Conservation (phyloP, 2,329 filamentous ascomycete species). For the Aschersonia sp. region DNA sequence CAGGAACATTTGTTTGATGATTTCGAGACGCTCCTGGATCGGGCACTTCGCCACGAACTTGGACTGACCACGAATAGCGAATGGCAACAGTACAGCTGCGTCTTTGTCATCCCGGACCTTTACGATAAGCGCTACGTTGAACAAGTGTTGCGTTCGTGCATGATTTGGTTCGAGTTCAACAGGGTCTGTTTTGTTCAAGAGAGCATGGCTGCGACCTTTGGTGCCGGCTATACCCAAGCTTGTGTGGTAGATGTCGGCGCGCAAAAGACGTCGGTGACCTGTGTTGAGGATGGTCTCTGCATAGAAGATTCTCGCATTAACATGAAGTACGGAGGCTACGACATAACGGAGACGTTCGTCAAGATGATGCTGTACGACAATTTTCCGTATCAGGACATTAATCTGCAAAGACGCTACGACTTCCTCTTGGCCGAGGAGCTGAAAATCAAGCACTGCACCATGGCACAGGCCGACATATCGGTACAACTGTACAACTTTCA, state of each 20-base stretch:
- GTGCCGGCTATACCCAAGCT: slow-evolving; percentile 82
- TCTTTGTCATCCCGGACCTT: slow-evolving; percentile 92
- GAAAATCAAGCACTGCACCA: slow-evolving; percentile 83
- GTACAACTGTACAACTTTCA: slow-evolving; percentile 86
- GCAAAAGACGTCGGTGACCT: slow-evolving; percentile 94
- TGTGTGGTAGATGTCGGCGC: slow-evolving; percentile 95
- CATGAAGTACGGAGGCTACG: slow-evolving; percentile 81
- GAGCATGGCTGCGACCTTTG: slow-evolving; percentile 86
- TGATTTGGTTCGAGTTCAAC: slow-evolving; percentile 81
- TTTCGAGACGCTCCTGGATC: slow-evolving; percentile 74
- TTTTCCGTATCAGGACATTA: slow-evolving; percentile 92
- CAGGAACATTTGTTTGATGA: slow-evolving; percentile 75
- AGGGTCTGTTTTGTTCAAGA: slow-evolving; percentile 92
- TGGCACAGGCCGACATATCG: slow-evolving; percentile 79
- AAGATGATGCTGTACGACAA: slow-evolving; percentile 98
- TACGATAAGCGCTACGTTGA: slow-evolving; percentile 93
- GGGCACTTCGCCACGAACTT: slow-evolving; percentile 74
- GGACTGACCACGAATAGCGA: slow-evolving; percentile 64
- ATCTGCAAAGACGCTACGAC: slow-evolving; percentile 78
- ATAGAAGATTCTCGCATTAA: slow-evolving; percentile 92
- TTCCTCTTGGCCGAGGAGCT: slow-evolving; percentile 89
- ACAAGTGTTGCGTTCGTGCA: slow-evolving; percentile 67
- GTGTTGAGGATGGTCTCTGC: slow-evolving; percentile 91
- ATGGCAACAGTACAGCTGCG: slow-evolving; percentile 84
- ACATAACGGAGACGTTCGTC: slow-evolving; percentile 87